Conservation (phyloP, 148 eudicot species). For the Rhododendron ferrugineum region DNA sequence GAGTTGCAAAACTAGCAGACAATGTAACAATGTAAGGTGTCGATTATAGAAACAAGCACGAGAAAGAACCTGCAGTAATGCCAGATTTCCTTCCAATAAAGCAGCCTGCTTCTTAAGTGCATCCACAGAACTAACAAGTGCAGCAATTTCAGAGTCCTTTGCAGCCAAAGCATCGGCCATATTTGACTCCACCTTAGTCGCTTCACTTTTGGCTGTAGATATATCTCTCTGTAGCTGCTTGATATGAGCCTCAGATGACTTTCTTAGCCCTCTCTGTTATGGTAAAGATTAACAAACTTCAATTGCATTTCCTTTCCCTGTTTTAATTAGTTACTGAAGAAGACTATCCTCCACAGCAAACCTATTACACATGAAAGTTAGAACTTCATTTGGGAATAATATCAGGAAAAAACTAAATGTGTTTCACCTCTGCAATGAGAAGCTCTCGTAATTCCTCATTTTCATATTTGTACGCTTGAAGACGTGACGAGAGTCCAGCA, state of each 20-base stretch:
- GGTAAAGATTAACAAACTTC: not conserved
- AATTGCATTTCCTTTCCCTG: not conserved
- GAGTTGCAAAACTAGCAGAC: not conserved
- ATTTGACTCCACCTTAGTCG: constrained; percentile 64
- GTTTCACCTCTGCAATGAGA: constrained; percentile 73
- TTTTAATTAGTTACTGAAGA: constrained; percentile 9
- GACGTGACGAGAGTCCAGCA: constrained; percentile 93
- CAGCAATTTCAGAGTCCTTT: constrained; percentile 91
- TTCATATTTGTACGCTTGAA: constrained; percentile 89
- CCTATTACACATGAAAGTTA: not conserved
- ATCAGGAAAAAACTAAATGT: not conserved
- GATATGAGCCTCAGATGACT: constrained; percentile 71
- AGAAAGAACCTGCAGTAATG: constrained; percentile 71
- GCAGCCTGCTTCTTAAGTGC: constrained; percentile 88
- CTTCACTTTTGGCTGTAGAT: constrained; percentile 67
- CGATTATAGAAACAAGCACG: not conserved
- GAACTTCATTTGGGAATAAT: not conserved
- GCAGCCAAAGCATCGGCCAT: constrained; percentile 85
- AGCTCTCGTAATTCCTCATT: constrained; percentile 90
- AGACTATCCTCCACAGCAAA: not conserved
- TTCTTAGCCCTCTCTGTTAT: constrained; percentile 76
- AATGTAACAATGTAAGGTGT: not conserved
- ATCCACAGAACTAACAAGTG: constrained; percentile 69
- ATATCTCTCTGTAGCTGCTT: constrained; percentile 71
- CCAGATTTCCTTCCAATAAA: constrained; percentile 84